A percentile compares a stretch with the other conserved stretches of the same genome.
These are phyloP conservation scores for Neurospora africana DNA, from an alignment of 495 filamentous ascomycete genomes.

Conservation along the genomic window DNA sequence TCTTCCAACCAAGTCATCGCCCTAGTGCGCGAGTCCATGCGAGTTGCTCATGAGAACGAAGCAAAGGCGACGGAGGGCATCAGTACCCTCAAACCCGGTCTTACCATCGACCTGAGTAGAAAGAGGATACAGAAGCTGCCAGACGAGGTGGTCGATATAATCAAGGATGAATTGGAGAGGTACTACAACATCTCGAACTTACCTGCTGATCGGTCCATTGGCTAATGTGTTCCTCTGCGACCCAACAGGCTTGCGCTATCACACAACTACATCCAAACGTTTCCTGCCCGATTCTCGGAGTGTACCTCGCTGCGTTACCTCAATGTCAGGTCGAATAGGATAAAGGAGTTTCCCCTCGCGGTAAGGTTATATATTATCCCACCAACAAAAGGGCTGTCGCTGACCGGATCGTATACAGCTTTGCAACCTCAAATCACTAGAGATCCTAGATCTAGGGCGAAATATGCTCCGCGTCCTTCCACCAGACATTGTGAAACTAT, in stretches of 20 bases:
- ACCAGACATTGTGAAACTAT: constrained; percentile 66
- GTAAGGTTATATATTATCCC: constrained; percentile 40
- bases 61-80: constrained; percentile 57
- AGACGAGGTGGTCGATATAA: constrained; percentile 81
- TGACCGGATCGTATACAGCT: constrained; percentile 30
- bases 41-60: constrained; percentile 57
- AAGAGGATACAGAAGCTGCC: constrained; percentile 71
- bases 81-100: constrained; percentile 59
- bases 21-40: constrained; percentile 54
- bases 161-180: constrained; percentile 89
- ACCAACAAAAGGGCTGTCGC: constrained; percentile 3
- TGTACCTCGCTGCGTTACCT: constrained; percentile 85
- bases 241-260: constrained; percentile 66
- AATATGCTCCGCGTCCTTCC: constrained; percentile 74
- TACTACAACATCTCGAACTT: constrained; percentile 22
- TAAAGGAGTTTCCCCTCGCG: constrained; percentile 76
- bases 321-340: constrained; percentile 82
- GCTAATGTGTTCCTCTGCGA: constrained; percentile 2
- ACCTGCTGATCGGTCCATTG: neutral
- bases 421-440: constrained; percentile 71
- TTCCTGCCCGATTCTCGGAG: constrained; percentile 73
- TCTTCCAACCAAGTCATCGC: constrained; percentile 40
- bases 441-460: constrained; percentile 83
- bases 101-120: constrained; percentile 84
- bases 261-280: constrained; percentile 71